Evolutionary conservation across 768 basidiomycete species (phyloP).

Genomic region (Suillus alpinus): DNA sequence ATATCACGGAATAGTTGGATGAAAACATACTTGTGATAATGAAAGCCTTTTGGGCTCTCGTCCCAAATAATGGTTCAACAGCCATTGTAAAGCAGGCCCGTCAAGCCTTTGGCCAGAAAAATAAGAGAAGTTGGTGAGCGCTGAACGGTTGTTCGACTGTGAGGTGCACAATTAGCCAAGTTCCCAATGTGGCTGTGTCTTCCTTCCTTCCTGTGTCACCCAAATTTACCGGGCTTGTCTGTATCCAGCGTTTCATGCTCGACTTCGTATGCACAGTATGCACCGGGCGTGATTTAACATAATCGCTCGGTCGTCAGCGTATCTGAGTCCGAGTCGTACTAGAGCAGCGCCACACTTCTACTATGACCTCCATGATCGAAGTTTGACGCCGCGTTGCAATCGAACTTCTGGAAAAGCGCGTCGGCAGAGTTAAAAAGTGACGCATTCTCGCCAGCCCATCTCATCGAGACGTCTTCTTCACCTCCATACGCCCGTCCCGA

Average conservation of each 20-base stretch:
- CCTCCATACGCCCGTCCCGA: neutral
- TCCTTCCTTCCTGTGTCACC: neutral
- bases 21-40: conserved; percentile 60
- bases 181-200: neutral
- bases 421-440: neutral
- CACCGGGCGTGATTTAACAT: neutral
- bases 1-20: neutral
- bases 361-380: neutral
- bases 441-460: neutral
- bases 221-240: neutral
- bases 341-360: neutral
- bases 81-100: conserved; percentile 48
- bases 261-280: neutral
- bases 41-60: conserved; percentile 70
- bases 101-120: conserved; percentile 13
- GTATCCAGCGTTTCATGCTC: neutral
- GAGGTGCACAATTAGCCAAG: neutral
- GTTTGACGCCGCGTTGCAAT: neutral
- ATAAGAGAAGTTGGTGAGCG: conserved; percentile 10
- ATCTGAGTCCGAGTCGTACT: neutral
- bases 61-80: conserved; percentile 68
- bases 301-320: neutral
- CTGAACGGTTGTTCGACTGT: neutral
- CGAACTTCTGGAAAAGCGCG: neutral
- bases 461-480: neutral